phyloP scores from a whole-genome alignment of 805 yeast species.

The Blastobotrys americana region DNA sequence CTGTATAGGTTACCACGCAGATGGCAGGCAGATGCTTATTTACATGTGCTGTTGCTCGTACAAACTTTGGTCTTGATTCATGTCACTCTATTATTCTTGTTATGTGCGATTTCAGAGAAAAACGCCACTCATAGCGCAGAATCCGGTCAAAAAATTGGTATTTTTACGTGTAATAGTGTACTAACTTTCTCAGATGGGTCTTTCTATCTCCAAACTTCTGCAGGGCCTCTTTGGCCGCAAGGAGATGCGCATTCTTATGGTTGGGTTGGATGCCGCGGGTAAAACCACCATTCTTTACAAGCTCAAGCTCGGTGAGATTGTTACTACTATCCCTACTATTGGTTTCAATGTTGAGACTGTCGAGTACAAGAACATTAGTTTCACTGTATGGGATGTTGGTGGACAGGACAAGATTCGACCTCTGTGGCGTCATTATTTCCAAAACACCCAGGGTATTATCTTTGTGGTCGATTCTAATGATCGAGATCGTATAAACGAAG shows the following conservation, averaged over 20 bases:
- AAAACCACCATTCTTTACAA: slow-evolving; percentile 93
- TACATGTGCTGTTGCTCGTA: too few species aligned
- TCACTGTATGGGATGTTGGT: slow-evolving; percentile 99
- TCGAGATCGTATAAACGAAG: slow-evolving; percentile 95
- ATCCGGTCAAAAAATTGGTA: too few species aligned
- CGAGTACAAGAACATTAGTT: slow-evolving; percentile 92
- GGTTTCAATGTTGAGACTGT: slow-evolving; percentile 97
- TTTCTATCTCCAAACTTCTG: slow-evolving; percentile 88
- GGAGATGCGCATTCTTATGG: slow-evolving; percentile 98
- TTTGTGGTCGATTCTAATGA: slow-evolving; percentile 97
- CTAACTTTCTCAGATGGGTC: slow-evolving; percentile 66
- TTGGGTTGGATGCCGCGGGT: slow-evolving; percentile 98
- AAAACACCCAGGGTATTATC: slow-evolving; percentile 97
- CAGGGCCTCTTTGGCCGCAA: slow-evolving; percentile 94
- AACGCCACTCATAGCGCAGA: too few species aligned
- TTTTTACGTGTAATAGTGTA: too few species aligned
- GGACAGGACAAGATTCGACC: slow-evolving; percentile 99
- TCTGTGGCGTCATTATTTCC: slow-evolving; percentile 97
- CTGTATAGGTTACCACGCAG: too few species aligned
- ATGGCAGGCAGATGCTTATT: too few species aligned
- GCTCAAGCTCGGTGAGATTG: slow-evolving; percentile 91
- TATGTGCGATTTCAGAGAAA: too few species aligned
- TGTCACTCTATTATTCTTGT: too few species aligned
- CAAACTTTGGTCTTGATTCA: too few species aligned
- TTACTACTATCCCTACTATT: slow-evolving; percentile 92